Evolutionary conservation across 2,329 filamentous ascomycete species (phyloP).

Genomic region (Thielaviopsis punctulata): DNA sequence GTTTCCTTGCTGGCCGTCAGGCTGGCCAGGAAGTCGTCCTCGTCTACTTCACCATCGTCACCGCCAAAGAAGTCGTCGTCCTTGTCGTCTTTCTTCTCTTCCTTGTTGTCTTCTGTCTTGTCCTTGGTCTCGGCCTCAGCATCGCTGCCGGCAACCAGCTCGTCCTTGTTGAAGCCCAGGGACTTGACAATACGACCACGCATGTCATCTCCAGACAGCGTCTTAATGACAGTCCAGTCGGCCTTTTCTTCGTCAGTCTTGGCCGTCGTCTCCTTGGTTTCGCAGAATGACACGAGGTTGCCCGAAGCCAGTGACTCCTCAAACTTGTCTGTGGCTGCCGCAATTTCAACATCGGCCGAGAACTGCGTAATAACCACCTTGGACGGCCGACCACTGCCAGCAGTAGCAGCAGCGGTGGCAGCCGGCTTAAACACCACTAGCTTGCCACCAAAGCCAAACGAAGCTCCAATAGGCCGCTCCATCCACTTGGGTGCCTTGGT

Average conservation of each 20-base stretch:
- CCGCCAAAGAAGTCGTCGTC: slow-evolving; percentile 63
- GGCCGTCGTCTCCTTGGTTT: slow-evolving; percentile 56
- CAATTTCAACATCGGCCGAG: slow-evolving; percentile 69
- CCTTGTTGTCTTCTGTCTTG: slow-evolving; percentile 19
- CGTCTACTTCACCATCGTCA: slow-evolving; percentile 46
- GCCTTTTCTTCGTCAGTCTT: slow-evolving; percentile 82
- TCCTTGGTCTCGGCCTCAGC: slow-evolving; percentile 17
- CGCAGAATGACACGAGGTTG: slow-evolving; percentile 62
- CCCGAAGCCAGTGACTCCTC: slow-evolving; percentile 66
- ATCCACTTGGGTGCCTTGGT: slow-evolving; percentile 80
- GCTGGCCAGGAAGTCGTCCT: slow-evolving; percentile 73
- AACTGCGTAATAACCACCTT: slow-evolving; percentile 77
- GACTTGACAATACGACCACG: slow-evolving; percentile 74
- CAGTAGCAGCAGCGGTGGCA: slow-evolving; percentile 26
- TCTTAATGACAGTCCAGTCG: slow-evolving; percentile 90
- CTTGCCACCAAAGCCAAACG: slow-evolving; percentile 92
- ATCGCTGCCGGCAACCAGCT: slow-evolving; percentile 20
- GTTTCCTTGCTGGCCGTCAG: slow-evolving; percentile 77
- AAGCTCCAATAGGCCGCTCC: slow-evolving; percentile 65
- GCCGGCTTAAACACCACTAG: slow-evolving; percentile 50
- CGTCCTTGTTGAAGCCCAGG: slow-evolving; percentile 62
- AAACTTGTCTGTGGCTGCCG: slow-evolving; percentile 71
- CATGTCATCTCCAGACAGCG: slow-evolving; percentile 55
- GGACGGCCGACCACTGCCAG: slow-evolving; percentile 51
- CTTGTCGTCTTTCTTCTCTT: slow-evolving; percentile 41